Base-by-base conservation (phyloP, 805 yeast genomes). In the Zygoascus flipseniorum region DNA sequence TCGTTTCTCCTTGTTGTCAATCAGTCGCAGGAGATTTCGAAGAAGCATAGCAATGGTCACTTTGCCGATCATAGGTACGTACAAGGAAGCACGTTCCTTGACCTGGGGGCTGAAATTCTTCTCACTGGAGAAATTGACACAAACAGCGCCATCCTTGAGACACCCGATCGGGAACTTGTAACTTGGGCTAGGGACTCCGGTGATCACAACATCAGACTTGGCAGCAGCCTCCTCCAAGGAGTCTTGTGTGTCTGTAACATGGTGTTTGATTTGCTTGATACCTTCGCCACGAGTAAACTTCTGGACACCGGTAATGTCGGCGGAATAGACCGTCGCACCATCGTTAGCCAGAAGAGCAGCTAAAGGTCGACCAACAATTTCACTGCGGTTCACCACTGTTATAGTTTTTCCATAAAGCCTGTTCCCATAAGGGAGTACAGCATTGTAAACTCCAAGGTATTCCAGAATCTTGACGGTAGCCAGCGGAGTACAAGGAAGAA, bases 301-400 rank as follows among this genome's bases (percentile, higher is more conserved):
- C 69, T 93, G 98, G 58, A 89, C 82, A 61, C 89, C 86, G 62
- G 85, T 82, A 50, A 93, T 72, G 66, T 93, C 98, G 2, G 83
- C 92, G 1, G 98, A 90, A 68, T 86, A 93, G 1, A 93, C 98
- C 1, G 84, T 85, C 20, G 99, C 99, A 57, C 99, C 99, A 65
- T 93, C 99, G 65, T 93, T 93, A 18, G 99, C 98, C 58, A 93
- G 74, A 39, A 93, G 70, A 0, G 99, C 98, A 35, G 98, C 98
- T 55, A 93, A 73, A 0, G 99, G 99, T 61, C 99, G 81, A 11
- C 99, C 99, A 20, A 93, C 99, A 64, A 93, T 92, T 70, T 93
- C 99, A 11, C 96, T 86, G 64, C 99, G 77, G 71, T 93, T 93
- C 51, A 93, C 90, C 46, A 93, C 83, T 48, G 95, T 83, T 53